Base-by-base conservation (phyloP, 441 rosid genomes). In the Monsonia emarginata region DNA sequence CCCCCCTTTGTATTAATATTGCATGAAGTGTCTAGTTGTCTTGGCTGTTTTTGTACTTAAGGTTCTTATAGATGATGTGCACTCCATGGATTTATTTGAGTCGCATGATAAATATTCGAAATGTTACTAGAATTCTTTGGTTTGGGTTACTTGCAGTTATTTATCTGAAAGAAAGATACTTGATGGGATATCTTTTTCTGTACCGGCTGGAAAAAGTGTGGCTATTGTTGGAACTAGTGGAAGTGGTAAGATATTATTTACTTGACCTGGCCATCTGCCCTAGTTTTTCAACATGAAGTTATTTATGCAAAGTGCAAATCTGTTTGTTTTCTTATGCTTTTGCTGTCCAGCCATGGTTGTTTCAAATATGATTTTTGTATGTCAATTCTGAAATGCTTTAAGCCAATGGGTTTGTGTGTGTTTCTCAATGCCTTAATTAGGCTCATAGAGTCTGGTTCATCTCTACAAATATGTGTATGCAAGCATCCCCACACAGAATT, bases 201-300 rank as follows among this genome's bases (percentile, higher is more conserved):
- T 90, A 63, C 90, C 94, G 5, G 86, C 97, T 65, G 98, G 96
- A 70, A 91, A 89, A 79, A 91, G 97, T 74, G 89, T 91, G 57
- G 98, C 98, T 22, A 85, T 94, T 75, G 97, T 91, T 73, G 97
- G 98, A 69, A 83, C 91, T 18, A 94, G 98, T 70, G 96, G 97
- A 63, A 88, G 97, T 50, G 97, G 97, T 89, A 85, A 80, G 86
- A 24, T 56, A 13, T 72, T 58, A 19, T 13, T 57, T 58, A 66
- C 46, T 70, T n/a, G 13, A 9, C n/a, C 54, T 62, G 50, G 64
- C 42, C 52, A 4, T 65, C 22, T 71, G 22, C 62, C 11, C 54
- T 57, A 16, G 48, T 58, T 58, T n/a, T 19, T 28, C 21, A 4
- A 3, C 60, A 54, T 54, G 60, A 25, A 54, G 19, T 25, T 0